Conservation (phyloP, 768 basidiomycete species). For the Suillus ampliporus region DNA sequence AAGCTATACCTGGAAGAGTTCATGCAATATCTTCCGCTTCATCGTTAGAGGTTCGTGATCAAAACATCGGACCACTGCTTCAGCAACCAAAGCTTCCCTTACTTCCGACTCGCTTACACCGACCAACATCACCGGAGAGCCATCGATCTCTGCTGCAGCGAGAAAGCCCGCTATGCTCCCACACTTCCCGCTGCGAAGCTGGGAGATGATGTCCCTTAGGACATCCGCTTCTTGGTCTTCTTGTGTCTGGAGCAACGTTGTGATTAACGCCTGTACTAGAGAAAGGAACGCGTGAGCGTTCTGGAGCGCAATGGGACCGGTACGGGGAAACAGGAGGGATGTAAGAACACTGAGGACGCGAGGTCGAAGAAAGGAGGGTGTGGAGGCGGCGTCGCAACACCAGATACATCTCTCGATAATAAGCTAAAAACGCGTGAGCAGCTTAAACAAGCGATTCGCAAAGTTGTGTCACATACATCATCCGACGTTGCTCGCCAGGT, state of each 20-base stretch:
- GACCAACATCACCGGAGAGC: conserved; percentile 14
- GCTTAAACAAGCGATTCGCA: conserved; percentile 5
- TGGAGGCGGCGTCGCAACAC: conserved; percentile 68
- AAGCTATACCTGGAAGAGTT: conserved; percentile 51
- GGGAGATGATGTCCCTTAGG: conserved; percentile 48
- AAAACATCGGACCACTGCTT: conserved; percentile 48
- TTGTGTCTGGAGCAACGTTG: conserved; percentile 46
- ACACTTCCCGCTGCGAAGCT: conserved; percentile 52
- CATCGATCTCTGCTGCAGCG: conserved; percentile 17
- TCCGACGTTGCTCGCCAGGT: conserved; percentile 58
- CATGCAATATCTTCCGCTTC: conserved; percentile 57
- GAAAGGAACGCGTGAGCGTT: conserved; percentile 55
- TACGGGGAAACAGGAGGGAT: conserved; percentile 49
- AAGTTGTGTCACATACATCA: conserved; percentile 50
- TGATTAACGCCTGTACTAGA: conserved; percentile 56
- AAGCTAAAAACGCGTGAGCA: conserved; percentile 35
- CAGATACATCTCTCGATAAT: conserved; percentile 68
- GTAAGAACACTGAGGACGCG: conserved; percentile 58
- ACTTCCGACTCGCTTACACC: conserved; percentile 31
- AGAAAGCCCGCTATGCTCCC: conserved; percentile 49
- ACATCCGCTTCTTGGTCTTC: conserved; percentile 36
- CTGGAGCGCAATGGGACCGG: conserved; percentile 46
- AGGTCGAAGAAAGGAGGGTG: conserved; percentile 47
- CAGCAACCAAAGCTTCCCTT: conserved; percentile 52
- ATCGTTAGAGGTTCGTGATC: conserved; percentile 51